Conservation (phyloP, 352 stramenopile genomes). For the Pythium apleroticum region DNA sequence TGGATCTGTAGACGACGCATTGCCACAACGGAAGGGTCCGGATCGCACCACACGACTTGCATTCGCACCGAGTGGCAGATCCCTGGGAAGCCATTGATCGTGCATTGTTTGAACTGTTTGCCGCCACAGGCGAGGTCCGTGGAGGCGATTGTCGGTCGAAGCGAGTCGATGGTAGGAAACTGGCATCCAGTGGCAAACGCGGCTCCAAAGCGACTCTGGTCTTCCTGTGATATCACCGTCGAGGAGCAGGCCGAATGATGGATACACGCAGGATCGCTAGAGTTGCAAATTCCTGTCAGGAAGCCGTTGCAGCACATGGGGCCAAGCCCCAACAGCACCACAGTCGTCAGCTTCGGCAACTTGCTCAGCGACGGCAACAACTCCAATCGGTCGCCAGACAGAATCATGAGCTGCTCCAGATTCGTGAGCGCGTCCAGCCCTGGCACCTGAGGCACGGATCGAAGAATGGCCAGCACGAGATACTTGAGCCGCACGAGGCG, state of each 20-base stretch:
- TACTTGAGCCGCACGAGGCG: conserved; percentile 14
- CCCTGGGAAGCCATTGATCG: not conserved
- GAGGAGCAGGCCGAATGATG: not conserved
- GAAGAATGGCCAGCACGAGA: conserved; percentile 17
- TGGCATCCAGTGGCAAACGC: not conserved
- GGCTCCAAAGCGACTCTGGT: not conserved
- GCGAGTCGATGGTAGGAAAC: not conserved
- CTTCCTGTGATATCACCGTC: not conserved
- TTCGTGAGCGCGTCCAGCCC: conserved; percentile 5
- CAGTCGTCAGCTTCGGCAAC: conserved; percentile 3
- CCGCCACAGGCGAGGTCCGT: conserved; percentile 13
- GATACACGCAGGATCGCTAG: not conserved
- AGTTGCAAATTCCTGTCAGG: not conserved
- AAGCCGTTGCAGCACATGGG: conserved; percentile 6
- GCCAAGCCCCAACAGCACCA: not conserved
- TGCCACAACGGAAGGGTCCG: not conserved
- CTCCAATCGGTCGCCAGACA: conserved; percentile 6
- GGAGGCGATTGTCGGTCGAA: not conserved
- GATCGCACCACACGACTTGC: not conserved
- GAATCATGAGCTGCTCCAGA: conserved; percentile 15
- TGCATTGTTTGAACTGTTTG: conserved; percentile 20
- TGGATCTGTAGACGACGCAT: not conserved
- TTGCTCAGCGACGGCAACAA: not conserved
- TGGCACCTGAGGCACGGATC: conserved; percentile 16
- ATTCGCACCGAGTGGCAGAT: conserved; percentile 14